Percentiles rank a stretch among this genome's conserved stretches.
Conservation (phyloP, 2,329 filamentous ascomycete genomes). For the Cladosporium austrohemisphaericum region DNA sequence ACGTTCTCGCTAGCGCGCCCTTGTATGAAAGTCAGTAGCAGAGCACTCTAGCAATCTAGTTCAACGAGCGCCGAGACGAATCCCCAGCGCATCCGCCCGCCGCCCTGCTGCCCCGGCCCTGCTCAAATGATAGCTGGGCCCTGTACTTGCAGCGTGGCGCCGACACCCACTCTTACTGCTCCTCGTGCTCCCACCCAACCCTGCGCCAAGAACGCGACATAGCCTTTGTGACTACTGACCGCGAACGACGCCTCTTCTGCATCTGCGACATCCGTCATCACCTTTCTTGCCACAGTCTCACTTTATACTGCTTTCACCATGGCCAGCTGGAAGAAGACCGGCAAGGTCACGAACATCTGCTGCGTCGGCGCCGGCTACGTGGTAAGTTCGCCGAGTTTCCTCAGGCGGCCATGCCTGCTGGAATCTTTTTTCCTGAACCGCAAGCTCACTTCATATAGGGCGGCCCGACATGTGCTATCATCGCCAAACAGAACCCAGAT, state of each 20-base stretch:
- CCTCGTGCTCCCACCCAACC: constrained; percentile 2
- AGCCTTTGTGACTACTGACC: constrained; percentile 3
- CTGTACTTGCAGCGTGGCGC: constrained; percentile 15
- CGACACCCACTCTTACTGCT: not conserved
- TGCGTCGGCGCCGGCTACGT: constrained; percentile 74
- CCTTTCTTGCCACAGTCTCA: not conserved
- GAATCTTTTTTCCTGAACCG: too few species aligned
- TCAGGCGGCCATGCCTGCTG: not conserved
- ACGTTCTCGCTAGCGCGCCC: constrained; percentile 10
- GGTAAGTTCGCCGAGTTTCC: constrained; percentile 28
- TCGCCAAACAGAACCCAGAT: constrained; percentile 68
- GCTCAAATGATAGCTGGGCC: not conserved
- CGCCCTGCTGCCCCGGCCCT: constrained; percentile 1
- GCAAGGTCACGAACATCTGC: constrained; percentile 51
- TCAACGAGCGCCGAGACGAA: constrained; percentile 5
- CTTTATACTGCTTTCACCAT: not conserved
- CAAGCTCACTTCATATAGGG: constrained; percentile 15
- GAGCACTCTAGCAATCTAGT: not conserved
- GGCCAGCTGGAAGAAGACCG: constrained; percentile 10
- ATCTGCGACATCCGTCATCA: not conserved
- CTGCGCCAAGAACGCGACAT: constrained; percentile 9
- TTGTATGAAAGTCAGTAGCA: not conserved
- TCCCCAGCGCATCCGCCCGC: constrained; percentile 1
- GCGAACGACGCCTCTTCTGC: not conserved
- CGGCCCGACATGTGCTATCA: constrained; percentile 69